Base-by-base conservation (phyloP, 805 yeast species). In the Candida nitratophila region DNA sequence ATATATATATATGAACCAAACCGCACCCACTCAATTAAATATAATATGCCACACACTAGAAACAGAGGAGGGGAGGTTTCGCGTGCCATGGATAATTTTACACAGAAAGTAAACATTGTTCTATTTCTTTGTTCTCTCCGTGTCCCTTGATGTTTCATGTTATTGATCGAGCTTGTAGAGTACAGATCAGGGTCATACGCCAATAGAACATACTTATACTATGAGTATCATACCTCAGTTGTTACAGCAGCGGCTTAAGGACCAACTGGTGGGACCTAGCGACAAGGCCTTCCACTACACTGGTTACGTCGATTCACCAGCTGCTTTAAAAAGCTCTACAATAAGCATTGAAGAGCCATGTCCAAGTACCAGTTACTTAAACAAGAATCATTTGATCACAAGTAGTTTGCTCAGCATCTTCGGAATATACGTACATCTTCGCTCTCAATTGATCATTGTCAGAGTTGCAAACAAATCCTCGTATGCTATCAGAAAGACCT, bases 341-440 rank as follows among this genome's bases (percentile, higher is more conserved):
- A 43, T 59, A 12, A 19, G 37, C 1, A 26, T 55, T 5, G 39
- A 40, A 26, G 53, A 48, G 29, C 55, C 57, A 6, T 41, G 50
- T 17, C 36, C 54, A 19, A 30, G 34, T 6, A 14, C 19, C 3
- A 37, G 36, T 2, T 39, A 33, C 21, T 17, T 48, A 20, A 24
- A 41, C 6, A 12, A 16, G 3, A 33, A 45, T 11, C 40, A 40
- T 0, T 31, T 61, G 2, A 29, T 29, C 15, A 50, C 63, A 3
- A 49, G 60, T 1, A 48, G 46, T 3, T 44, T 49, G 9, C 39
- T 59, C 21, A 56, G 63, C 39, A 31, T 58, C 10, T 59, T 54
- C 46, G 65, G 64, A 1, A 40, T 61, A 2, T 59, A 59, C 39
- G 22, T 59, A 3, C 61, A 59, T 37, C 17, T 31, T 5, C 46